phyloP scores from a whole-genome alignment of 2,329 filamentous ascomycete genomes.

The Xylaria hypoxylon region DNA sequence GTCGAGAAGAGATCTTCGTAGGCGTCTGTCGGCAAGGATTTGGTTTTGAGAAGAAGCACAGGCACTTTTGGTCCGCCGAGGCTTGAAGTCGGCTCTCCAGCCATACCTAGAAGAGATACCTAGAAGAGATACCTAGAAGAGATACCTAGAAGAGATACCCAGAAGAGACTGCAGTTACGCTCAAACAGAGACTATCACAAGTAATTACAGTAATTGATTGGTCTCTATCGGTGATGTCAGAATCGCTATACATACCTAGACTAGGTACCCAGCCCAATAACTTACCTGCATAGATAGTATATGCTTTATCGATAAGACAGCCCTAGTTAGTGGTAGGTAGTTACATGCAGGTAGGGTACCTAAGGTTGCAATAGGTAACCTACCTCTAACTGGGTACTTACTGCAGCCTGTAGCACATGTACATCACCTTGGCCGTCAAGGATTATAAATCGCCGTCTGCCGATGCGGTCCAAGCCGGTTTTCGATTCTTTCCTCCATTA shows the following conservation, averaged over 20 bases:
- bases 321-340: no score
- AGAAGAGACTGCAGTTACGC: background rate
- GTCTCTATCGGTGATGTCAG: conserved; percentile 35
- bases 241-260: background rate
- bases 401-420: no score
- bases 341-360: no score
- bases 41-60: conserved; percentile 81
- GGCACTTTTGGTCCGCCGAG: conserved; percentile 55
- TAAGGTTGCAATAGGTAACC: no score
- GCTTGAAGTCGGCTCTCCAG: conserved; percentile 18
- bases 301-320: conserved; percentile 51
- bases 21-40: conserved; percentile 75
- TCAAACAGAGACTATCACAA: background rate
- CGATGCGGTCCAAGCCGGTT: conserved; percentile 32
- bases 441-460: conserved; percentile 45
- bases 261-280: no score
- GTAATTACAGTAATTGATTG: conserved; percentile 7
- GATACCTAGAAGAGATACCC: conserved; percentile 13
- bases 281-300: no score
- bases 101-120: no score
- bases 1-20: conserved; percentile 76
- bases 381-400: background rate
- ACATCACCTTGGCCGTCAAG: conserved; percentile 17
- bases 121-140: no score
- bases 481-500: conserved; percentile 1